Evolutionary conservation across 2,329 filamentous ascomycete genomes (phyloP).

Genomic region (Cordyceps pruinosa): DNA sequence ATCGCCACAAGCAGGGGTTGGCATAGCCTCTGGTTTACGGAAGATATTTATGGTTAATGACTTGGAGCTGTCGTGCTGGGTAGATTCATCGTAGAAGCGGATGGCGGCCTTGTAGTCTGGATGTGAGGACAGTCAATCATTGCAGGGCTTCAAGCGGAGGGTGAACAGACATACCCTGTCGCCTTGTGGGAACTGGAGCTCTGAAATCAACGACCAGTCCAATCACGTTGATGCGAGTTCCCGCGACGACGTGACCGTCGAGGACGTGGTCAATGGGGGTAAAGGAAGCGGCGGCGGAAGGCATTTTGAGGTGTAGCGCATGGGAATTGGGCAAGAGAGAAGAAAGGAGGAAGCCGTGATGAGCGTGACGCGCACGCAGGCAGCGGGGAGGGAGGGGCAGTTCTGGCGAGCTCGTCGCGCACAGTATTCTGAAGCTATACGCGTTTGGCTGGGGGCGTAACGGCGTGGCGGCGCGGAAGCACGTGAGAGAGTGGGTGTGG

Average conservation of each 20-base stretch:
- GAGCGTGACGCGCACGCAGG: background rate
- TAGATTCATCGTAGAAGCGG: constrained; percentile 52
- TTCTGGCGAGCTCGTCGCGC: background rate
- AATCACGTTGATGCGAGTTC: constrained; percentile 48
- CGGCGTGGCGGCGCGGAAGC: background rate
- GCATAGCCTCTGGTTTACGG: constrained; percentile 41
- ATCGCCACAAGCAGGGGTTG: constrained; percentile 35
- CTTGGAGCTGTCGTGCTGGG: constrained; percentile 34
- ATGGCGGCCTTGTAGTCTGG: constrained; percentile 56
- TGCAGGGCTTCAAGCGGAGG: background rate
- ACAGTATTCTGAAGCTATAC: background rate
- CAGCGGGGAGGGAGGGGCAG: background rate
- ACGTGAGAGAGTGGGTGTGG: constrained; percentile 6
- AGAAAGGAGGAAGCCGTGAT: background rate
- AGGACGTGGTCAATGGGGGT: constrained; percentile 35
- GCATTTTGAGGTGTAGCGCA: background rate
- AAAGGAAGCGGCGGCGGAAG: constrained; percentile 3
- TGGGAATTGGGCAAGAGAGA: background rate
- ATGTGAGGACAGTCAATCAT: background rate
- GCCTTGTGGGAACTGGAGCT: constrained; percentile 42
- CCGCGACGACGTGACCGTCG: constrained; percentile 25
- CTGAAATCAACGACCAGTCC: constrained; percentile 64
- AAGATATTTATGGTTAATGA: constrained; percentile 54
- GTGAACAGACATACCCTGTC: constrained; percentile 38
- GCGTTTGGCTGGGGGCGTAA: background rate